Evolutionary conservation across 108 stramenopile genomes (phyloP), one percentile per base, ranked within the genome.

Genomic region (Conticribra weissflogii): DNA sequence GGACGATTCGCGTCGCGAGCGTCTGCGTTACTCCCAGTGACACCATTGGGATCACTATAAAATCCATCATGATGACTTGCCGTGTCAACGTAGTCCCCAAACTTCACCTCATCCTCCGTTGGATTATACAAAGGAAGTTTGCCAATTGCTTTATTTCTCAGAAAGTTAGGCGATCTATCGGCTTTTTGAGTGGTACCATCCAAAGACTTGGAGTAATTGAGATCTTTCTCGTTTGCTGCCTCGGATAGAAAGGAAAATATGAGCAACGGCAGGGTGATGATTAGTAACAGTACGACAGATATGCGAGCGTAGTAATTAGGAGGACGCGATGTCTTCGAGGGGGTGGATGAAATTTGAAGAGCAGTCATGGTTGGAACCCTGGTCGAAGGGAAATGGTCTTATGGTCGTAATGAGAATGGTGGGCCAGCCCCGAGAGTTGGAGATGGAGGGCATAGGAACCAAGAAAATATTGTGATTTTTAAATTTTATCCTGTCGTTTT

Each of bases 131-230:
- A 54, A 21, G 70, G 33, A 0, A 71, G 30, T 19, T 60, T 70
- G 12, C 50, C 69, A 32, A 70, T 70, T 0, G 69, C 70, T 17
- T 52, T 33, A 19, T 71, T 58, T 62, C 60, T 62, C 31, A 71
- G 23, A 59, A 59, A 71, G 17, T 59, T 62, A 4, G 44, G 50
- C 52, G 54, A 52, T 41, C 70, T 58, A 30, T 71, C 60, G 1
- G 60, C 70, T 29, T 71, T 62, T 3, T 49, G 41, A 12, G 54
- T 60, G 1, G 60, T 27, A 36, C 60, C 70, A n/a, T 71, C 53
- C 60, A 71, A 31, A 47, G 47, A 0, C 0, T 46, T 23, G 33
- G 18, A 3, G n/a, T 28, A 14, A n/a, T n/a, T 19, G 23, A 12
- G 30, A 30, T 30, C 17, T 22, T 31, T 27, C 18, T 58, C 57